These are phyloP conservation scores for Fraxinus sp. DNA, from an alignment of 305 asterid species.

Conservation along the genomic window DNA sequence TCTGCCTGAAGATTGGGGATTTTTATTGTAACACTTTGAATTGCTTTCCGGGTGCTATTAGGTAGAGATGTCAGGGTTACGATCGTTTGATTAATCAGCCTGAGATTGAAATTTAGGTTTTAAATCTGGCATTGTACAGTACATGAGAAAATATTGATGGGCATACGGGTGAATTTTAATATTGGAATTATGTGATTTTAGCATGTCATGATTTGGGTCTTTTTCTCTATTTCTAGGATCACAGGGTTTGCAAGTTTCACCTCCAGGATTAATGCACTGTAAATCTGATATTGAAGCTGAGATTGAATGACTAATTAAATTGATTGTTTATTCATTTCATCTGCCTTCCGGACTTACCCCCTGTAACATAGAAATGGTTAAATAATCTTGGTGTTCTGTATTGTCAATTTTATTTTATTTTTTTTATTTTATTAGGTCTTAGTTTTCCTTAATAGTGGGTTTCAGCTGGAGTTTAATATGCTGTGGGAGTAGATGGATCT, in stretches of 20 bases:
- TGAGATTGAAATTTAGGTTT: not conserved
- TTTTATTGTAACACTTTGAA: not conserved
- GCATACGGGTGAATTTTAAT: not conserved
- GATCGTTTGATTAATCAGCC: not conserved
- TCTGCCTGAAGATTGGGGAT: conserved; percentile 11
- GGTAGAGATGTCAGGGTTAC: conserved; percentile 35
- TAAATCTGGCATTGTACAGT: not conserved
- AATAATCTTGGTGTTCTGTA: not conserved
- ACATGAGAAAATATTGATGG: conserved; percentile 6
- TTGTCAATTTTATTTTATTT: not conserved
- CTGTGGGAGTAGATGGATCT: not conserved
- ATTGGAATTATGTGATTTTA: not conserved
- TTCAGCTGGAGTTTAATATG: not conserved
- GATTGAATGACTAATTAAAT: not conserved
- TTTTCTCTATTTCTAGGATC: not conserved
- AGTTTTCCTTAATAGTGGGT: not conserved
- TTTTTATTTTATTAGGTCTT: not conserved
- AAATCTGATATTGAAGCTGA: not conserved
- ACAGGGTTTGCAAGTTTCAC: not conserved
- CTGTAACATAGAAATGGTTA: not conserved
- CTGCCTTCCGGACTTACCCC: not conserved
- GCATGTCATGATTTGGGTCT: not conserved
- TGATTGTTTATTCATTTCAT: not conserved
- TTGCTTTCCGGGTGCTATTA: conserved; percentile 13
- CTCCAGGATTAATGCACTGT: not conserved